Conservation (phyloP, 768 basidiomycete genomes). For the Pseudohyphozyma bogoriensis region DNA sequence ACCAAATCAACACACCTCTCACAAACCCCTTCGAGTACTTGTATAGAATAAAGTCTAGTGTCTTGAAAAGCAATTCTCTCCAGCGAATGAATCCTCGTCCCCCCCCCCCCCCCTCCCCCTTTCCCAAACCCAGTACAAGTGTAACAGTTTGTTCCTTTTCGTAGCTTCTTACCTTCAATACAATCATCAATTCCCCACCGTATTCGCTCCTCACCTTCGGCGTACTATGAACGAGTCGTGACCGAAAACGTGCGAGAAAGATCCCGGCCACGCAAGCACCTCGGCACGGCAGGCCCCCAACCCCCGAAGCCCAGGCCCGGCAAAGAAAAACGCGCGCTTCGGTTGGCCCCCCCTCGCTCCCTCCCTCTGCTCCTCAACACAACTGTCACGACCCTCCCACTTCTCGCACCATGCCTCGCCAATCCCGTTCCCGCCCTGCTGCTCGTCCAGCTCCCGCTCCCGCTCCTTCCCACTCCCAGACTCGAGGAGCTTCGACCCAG, state of each 20-base stretch:
- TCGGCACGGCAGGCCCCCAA: too few species aligned
- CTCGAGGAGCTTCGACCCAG: slow-evolving; percentile 15
- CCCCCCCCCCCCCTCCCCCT: neutral
- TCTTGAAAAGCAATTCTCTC: neutral
- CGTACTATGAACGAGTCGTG: too few species aligned
- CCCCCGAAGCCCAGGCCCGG: too few species aligned
- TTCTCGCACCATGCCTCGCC: slow-evolving; percentile 35
- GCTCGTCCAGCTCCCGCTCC: slow-evolving; percentile 5
- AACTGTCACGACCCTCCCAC: neutral
- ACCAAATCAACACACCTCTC: too few species aligned
- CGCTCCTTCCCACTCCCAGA: neutral
- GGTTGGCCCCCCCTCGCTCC: neutral
- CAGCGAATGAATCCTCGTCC: neutral
- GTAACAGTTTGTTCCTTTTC: too few species aligned
- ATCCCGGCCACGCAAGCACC: too few species aligned
- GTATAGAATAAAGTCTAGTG: neutral
- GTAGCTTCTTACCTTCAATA: too few species aligned
- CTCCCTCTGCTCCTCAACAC: neutral
- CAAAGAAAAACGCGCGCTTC: neutral
- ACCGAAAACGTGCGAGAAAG: too few species aligned
- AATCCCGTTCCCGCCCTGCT: slow-evolving; percentile 6
- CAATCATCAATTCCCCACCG: too few species aligned
- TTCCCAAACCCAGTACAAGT: too few species aligned
- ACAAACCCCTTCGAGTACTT: too few species aligned
- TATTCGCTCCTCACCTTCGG: too few species aligned